Percentiles rank a stretch among this genome's conserved stretches.
phyloP scores from a whole-genome alignment of 1,139 yeast genomes.

The Hyphopichia burtonii region DNA sequence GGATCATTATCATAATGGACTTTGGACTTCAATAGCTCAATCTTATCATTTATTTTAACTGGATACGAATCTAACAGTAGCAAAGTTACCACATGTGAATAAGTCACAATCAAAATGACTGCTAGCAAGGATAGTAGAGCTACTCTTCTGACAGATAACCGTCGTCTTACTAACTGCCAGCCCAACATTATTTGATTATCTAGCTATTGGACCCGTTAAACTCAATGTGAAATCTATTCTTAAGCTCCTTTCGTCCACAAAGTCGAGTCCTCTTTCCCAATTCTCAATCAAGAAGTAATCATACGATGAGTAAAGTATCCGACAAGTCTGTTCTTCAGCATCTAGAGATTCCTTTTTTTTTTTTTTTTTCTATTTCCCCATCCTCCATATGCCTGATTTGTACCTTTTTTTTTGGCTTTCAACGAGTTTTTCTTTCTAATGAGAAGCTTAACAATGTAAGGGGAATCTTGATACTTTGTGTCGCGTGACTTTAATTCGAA shows the following conservation, averaged over 20 bases:
- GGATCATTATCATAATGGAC: not conserved
- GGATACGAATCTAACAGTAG: not conserved
- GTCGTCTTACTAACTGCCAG: not conserved
- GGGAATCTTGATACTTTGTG: not conserved
- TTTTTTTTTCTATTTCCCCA: no score
- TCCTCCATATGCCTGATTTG: no score
- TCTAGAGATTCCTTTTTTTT: no score
- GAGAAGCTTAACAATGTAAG: not conserved
- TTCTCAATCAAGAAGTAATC: no score
- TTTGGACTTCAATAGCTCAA: not conserved
- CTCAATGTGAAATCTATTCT: no score
- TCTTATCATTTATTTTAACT: no score
- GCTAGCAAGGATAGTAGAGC: not conserved
- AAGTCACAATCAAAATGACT: not conserved
- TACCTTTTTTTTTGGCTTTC: not conserved
- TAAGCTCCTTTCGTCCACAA: no score
- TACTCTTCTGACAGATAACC: not conserved
- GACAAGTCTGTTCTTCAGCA: no score
- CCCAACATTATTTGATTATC: not conserved
- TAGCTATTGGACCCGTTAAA: no score
- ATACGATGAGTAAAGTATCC: no score
- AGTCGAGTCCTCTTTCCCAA: no score
- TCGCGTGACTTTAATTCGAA: not conserved
- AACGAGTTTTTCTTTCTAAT: not conserved
- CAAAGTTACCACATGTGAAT: not conserved